phyloP scores from a whole-genome alignment of 2,329 filamentous ascomycete genomes.

The Cytospora piceae region DNA sequence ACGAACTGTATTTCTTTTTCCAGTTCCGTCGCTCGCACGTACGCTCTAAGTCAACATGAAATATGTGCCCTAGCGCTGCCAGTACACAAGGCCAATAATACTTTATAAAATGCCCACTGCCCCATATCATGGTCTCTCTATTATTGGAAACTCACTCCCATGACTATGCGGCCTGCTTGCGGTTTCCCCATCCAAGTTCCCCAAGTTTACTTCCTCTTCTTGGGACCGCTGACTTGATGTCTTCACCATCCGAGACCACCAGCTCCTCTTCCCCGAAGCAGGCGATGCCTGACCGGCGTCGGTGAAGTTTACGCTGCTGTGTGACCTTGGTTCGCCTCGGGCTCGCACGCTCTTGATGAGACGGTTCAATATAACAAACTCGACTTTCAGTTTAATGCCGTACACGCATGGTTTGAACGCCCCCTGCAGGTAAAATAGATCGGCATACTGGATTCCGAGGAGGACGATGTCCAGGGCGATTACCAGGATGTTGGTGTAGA shows the following conservation, averaged over 20 bases:
- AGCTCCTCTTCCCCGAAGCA: not conserved
- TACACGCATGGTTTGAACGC: slow-evolving; percentile 41
- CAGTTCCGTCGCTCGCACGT: too few relatives aligned
- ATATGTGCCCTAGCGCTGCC: not conserved
- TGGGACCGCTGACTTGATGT: not conserved
- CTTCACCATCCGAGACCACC: slow-evolving; percentile 4
- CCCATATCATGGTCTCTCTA: not conserved
- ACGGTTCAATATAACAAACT: slow-evolving; percentile 41
- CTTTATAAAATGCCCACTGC: not conserved
- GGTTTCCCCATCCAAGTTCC: not conserved
- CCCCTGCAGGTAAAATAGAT: slow-evolving; percentile 43
- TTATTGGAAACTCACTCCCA: slow-evolving; percentile 2
- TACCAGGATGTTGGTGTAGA: slow-evolving; percentile 44
- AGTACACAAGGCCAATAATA: not conserved
- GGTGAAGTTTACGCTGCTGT: not conserved
- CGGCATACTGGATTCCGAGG: slow-evolving; percentile 43
- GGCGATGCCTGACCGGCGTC: not conserved
- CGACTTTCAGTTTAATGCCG: slow-evolving; percentile 42
- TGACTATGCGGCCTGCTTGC: not conserved
- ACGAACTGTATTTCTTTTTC: too few relatives aligned
- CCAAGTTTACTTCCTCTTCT: not conserved
- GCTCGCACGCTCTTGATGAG: slow-evolving; percentile 36
- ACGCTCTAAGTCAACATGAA: too few relatives aligned
- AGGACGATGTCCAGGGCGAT: slow-evolving; percentile 44
- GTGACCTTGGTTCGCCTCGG: not conserved